These are phyloP conservation scores for Solanum virginianum DNA, from an alignment of 257 asterid species.

Conservation along the genomic window DNA sequence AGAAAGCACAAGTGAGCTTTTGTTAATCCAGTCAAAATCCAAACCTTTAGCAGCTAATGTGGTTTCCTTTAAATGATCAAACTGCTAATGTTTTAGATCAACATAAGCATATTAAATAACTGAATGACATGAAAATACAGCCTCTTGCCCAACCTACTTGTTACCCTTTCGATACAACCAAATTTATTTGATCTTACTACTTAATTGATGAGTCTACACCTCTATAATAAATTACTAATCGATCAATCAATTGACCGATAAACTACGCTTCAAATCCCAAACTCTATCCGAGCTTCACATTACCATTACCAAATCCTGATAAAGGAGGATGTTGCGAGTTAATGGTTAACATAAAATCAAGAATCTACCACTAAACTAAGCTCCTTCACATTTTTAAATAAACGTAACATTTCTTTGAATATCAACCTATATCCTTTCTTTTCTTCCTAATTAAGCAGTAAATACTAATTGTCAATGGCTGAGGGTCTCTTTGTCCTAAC, in stretches of 20 bases:
- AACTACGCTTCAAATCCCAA: background rate
- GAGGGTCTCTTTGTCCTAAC: background rate
- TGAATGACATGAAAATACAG: background rate
- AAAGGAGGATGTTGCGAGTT: background rate
- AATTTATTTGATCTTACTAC: background rate
- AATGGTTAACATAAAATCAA: background rate
- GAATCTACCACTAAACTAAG: background rate
- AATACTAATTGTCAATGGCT: background rate
- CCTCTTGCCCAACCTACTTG: background rate
- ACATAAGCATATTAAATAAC: background rate
- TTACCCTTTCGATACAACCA: background rate
- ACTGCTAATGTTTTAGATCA: background rate
- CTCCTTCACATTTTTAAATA: background rate
- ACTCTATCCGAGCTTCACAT: background rate
- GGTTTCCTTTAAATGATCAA: background rate
- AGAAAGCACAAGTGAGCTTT: background rate
- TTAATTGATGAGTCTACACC: background rate
- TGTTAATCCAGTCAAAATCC: background rate
- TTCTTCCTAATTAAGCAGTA: background rate
- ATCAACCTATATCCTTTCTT: background rate
- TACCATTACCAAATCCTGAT: background rate
- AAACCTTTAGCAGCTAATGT: background rate
- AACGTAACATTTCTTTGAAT: background rate
- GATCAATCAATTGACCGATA: background rate
- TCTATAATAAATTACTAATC: background rate